Base-by-base conservation (phyloP, 164 flowering plant genomes). In the Chimonanthus praecox region DNA sequence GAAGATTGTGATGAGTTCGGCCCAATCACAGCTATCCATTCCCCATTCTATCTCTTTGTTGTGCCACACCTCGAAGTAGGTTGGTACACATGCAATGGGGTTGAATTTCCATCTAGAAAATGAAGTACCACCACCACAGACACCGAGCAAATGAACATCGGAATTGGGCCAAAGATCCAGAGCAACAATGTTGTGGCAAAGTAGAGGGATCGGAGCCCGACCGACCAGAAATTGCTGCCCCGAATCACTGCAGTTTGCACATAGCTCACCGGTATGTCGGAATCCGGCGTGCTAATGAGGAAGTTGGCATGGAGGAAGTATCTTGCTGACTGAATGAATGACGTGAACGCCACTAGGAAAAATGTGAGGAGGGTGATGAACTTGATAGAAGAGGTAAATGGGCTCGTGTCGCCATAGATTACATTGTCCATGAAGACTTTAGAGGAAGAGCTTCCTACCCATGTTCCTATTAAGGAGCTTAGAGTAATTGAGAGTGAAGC, bases 91-190 rank as follows among this genome's bases (percentile, higher is more conserved):
- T 71, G 78, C 75, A 85, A 49, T 1, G 84, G 85, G 13, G 67
- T 77, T 4, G 83, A 74, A 73, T 83, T 88, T 3, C 67, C 69
- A 69, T 87, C 92, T 15, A 88, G 81, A 68, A 73, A 71, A 49
- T 80, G 69, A 58, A 87, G 70, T 58, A 80, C 51, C 2, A 76
- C 43, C 67, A 85, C 90, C 82, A 77, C 80, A 49, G 61, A 60
- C 21, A 84, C 73, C 0, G 88, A 83, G 64, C 83, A 76, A 49
- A 74, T 73, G 68, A 86, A 80, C 88, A 89, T 85, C 0, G 87
- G 88, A 11, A 87, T 82, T 3, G 92, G 88, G 16, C 92, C 90
- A 73, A 87, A 89, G 45, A 83, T 73, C 92, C 90, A 89, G 33
- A 87, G 73, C 69, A 87, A 50, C 75, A 87, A 72, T 18, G 78